These are phyloP conservation scores for Septoria petroselini DNA, from an alignment of 2,329 filamentous ascomycete species.

Conservation along the genomic window DNA sequence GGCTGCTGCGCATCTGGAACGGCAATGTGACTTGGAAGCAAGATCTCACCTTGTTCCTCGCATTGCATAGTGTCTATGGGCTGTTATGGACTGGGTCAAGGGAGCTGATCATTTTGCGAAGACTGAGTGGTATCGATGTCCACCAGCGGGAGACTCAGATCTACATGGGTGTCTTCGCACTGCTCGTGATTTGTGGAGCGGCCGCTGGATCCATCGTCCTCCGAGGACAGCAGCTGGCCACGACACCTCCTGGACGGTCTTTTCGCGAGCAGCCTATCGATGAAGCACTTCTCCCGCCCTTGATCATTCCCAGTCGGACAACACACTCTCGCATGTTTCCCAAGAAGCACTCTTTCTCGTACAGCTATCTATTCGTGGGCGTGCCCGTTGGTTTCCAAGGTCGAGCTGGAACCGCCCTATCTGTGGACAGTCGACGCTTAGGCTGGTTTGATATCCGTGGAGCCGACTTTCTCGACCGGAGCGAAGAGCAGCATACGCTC, in stretches of 20 bases:
- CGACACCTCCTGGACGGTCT: conserved; percentile 15
- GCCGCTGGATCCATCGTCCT: conserved; percentile 34
- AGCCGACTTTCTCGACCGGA: conserved; percentile 60
- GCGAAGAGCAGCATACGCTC: conserved; percentile 41
- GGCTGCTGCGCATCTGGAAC: conserved; percentile 28
- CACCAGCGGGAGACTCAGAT: conserved; percentile 24
- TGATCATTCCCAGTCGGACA: conserved; percentile 64
- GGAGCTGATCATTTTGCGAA: conserved; percentile 17
- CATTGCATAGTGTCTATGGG: conserved; percentile 28
- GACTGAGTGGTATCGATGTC: conserved; percentile 19
- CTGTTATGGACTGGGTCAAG: conserved; percentile 28
- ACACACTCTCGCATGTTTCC: conserved; percentile 66
- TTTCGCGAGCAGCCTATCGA: conserved; percentile 30
- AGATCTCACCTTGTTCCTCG: conserved; percentile 30
- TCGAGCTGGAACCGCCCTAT: conserved; percentile 55
- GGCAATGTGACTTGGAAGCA: conserved; percentile 29
- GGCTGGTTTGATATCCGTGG: conserved; percentile 61
- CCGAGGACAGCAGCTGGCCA: conserved; percentile 29
- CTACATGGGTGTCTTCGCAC: conserved; percentile 30
- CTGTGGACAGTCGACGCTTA: conserved; percentile 40
- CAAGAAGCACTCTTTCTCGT: conserved; percentile 64
- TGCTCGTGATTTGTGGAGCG: conserved; percentile 32
- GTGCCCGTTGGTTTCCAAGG: conserved; percentile 64
- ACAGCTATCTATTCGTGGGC: conserved; percentile 68
- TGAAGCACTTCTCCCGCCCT: conserved; percentile 42